Evolutionary conservation across 2,329 filamentous ascomycete genomes (phyloP).

Genomic region (Apiospora saccharicola): DNA sequence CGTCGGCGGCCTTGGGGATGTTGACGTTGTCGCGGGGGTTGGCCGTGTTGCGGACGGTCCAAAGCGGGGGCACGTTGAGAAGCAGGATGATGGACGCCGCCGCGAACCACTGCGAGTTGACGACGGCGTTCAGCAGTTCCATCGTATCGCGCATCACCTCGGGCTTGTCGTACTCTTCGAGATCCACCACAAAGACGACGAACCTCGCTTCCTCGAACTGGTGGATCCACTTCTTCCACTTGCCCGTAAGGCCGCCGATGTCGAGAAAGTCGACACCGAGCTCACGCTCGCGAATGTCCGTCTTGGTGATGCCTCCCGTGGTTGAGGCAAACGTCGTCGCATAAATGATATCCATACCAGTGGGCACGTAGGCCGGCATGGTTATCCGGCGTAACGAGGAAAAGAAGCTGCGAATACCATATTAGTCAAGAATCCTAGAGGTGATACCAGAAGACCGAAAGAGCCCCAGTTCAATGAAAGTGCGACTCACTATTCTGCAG

Average conservation of each 20-base stretch:
- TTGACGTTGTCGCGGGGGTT: constrained; percentile 20
- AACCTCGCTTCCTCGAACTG: constrained; percentile 25
- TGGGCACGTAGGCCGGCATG: constrained; percentile 19
- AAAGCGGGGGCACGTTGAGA: constrained; percentile 7
- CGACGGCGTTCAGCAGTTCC: constrained; percentile 6
- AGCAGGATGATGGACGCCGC: constrained; percentile 23
- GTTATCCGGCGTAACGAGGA: constrained; percentile 22
- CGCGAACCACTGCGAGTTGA: constrained; percentile 26
- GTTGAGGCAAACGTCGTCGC: constrained; percentile 20
- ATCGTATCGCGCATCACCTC: constrained; percentile 24
- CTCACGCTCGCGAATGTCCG: constrained; percentile 12
- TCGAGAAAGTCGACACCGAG: constrained; percentile 23
- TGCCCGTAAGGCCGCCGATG: constrained; percentile 23
- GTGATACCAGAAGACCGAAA: too few relatives aligned
- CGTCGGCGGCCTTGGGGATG: constrained; percentile 23
- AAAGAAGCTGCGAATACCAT: constrained; percentile 16
- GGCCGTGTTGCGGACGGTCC: constrained; percentile 5
- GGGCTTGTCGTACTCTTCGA: constrained; percentile 23
- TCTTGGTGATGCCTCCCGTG: constrained; percentile 9
- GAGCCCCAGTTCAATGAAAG: too few relatives aligned
- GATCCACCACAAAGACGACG: constrained; percentile 24
- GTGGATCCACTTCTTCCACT: constrained; percentile 26
- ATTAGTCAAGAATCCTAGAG: not conserved
- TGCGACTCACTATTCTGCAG: constrained; percentile 22
- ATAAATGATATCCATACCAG: constrained; percentile 23